phyloP scores from a whole-genome alignment of 202 grass and related monocot genomes.

The Setaria italica region DNA sequence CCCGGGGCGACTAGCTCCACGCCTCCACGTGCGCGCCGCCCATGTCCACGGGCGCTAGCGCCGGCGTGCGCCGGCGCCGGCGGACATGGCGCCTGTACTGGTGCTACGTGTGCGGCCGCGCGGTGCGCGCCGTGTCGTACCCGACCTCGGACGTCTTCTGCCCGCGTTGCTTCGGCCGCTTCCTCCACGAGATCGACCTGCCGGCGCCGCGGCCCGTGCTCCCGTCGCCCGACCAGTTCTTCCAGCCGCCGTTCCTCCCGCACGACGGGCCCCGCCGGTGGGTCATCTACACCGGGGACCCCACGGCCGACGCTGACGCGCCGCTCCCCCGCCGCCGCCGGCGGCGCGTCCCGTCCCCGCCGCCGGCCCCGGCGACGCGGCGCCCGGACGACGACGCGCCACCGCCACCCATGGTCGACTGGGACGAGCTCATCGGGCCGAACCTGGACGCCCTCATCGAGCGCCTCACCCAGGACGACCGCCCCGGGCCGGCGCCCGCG shows the following conservation, averaged over 20 bases:
- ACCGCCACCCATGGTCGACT: constrained; percentile 1
- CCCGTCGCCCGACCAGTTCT: constrained; percentile 27
- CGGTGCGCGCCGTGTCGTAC: constrained; percentile 65
- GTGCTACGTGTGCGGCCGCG: constrained; percentile 74
- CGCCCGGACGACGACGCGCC: neutral
- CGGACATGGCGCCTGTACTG: constrained; percentile 71
- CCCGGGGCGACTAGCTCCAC: neutral
- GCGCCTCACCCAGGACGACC: constrained; percentile 75
- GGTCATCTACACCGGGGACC: constrained; percentile 53
- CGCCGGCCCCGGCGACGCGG: constrained; percentile 28
- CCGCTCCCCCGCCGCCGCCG: neutral
- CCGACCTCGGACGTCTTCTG: constrained; percentile 65
- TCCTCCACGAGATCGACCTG: constrained; percentile 74
- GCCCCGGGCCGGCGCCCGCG: constrained; percentile 62
- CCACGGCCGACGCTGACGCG: neutral
- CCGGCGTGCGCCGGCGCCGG: constrained; percentile 32
- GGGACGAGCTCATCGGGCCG: constrained; percentile 53
- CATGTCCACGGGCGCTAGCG: constrained; percentile 31
- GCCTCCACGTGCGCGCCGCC: neutral
- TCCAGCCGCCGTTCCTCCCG: constrained; percentile 50
- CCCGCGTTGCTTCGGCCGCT: constrained; percentile 71
- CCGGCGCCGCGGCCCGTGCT: constrained; percentile 37
- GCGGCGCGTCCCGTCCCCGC: constrained; percentile 44
- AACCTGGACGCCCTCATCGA: constrained; percentile 75
- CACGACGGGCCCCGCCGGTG: constrained; percentile 47